A percentile compares a stretch with the other conserved stretches of the same genome.
phyloP scores from a whole-genome alignment of 2,329 filamentous ascomycete genomes.

The Moelleriella libera region DNA sequence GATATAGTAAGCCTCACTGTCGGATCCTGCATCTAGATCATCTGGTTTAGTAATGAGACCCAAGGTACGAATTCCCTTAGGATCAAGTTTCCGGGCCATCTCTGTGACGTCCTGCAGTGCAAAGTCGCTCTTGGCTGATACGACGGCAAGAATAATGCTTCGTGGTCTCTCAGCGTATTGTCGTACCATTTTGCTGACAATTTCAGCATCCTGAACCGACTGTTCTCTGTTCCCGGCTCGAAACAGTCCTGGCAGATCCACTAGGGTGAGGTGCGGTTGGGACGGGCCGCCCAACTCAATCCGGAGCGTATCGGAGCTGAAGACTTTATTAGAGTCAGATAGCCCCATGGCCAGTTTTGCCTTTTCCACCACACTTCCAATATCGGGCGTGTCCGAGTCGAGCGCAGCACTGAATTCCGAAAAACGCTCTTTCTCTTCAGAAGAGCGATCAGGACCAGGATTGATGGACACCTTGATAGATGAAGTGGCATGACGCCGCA shows the following conservation, averaged over 20 bases:
- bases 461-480: constrained; percentile 18
- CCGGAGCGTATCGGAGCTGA: constrained; percentile 30
- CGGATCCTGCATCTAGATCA: constrained; percentile 15
- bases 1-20: constrained; percentile 23
- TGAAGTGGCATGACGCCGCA: constrained; percentile 26
- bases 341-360: constrained; percentile 6
- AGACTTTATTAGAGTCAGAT: constrained; percentile 11
- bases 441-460: constrained; percentile 15
- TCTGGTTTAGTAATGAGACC: constrained; percentile 46
- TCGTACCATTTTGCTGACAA: constrained; percentile 22
- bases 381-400: constrained; percentile 1
- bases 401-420: constrained; percentile 2
- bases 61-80: constrained; percentile 26
- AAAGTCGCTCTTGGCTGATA: constrained; percentile 40
- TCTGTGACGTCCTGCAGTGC: constrained; percentile 35
- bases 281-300: constrained; percentile 33
- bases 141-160: constrained; percentile 46
- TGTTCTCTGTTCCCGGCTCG: constrained; percentile 28
- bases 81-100: constrained; percentile 1
- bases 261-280: constrained; percentile 38
- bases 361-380: constrained; percentile 3
- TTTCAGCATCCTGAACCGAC: constrained; percentile 16
- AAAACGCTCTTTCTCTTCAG: constrained; percentile 9
- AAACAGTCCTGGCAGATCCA: constrained; percentile 43
- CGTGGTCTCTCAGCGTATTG: constrained; percentile 40